These are phyloP conservation scores for Solanum ossicruentum DNA, from an alignment of 257 asterid species.

Conservation along the genomic window DNA sequence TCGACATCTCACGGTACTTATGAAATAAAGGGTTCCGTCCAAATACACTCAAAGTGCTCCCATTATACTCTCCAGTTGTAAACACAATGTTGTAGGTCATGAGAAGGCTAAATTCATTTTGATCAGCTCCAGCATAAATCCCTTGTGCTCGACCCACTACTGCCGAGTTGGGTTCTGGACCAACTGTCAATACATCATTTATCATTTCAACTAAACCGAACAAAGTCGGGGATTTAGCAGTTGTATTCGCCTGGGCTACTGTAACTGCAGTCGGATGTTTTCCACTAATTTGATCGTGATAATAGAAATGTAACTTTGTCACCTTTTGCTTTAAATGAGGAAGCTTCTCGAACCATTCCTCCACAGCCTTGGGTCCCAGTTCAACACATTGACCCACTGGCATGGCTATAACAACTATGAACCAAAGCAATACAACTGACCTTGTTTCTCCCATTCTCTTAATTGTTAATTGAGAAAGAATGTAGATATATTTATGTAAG, in stretches of 20 bases:
- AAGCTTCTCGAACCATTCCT: slow-evolving; percentile 13
- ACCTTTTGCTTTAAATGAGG: slow-evolving; percentile 12
- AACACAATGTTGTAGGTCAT: slow-evolving; percentile 20
- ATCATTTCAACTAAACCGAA: slow-evolving; percentile 12
- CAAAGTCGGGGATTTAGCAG: slow-evolving; percentile 3
- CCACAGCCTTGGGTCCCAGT: slow-evolving; percentile 9
- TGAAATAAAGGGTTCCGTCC: slow-evolving; percentile 11
- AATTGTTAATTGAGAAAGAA: neutral
- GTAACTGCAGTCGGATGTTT: slow-evolving; percentile 2
- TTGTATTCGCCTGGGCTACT: slow-evolving; percentile 7
- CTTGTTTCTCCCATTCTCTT: neutral
- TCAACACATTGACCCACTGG: neutral
- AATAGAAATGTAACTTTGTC: slow-evolving; percentile 19
- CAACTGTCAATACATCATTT: slow-evolving; percentile 12
- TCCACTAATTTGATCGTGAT: slow-evolving; percentile 21
- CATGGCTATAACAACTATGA: neutral
- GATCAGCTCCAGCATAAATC: slow-evolving; percentile 11
- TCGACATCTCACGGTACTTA: slow-evolving; percentile 24
- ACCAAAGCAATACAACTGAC: neutral
- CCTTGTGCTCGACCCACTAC: slow-evolving; percentile 40
- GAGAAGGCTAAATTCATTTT: neutral
- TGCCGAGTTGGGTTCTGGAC: slow-evolving; percentile 9
- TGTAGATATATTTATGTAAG: neutral
- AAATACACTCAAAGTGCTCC: slow-evolving; percentile 25
- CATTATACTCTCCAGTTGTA: slow-evolving; percentile 18